Evolutionary conservation across 140 eudicot species (phyloP).

Genomic region (Oenanthe javanica): DNA sequence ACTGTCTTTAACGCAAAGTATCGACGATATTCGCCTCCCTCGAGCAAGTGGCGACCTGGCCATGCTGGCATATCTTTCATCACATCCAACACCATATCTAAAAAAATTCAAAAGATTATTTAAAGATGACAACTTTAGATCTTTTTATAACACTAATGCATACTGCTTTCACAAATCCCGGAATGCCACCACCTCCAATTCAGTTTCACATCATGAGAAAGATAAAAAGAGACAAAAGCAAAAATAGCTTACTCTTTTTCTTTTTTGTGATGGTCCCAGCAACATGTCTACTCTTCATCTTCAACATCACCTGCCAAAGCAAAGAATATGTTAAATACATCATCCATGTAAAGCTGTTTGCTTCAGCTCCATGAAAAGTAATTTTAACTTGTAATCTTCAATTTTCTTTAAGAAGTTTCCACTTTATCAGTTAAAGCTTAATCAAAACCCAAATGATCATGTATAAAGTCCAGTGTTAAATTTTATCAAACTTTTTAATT

Average conservation of each 20-base stretch:
- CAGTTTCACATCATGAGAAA: slow-evolving; percentile 36
- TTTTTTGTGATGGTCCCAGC: slow-evolving; percentile 99
- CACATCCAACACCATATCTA: slow-evolving; percentile 86
- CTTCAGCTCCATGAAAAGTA: slow-evolving; percentile 9
- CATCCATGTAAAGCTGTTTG: slow-evolving; percentile 8
- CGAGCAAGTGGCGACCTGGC: slow-evolving; percentile 93
- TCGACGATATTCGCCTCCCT: slow-evolving; percentile 60
- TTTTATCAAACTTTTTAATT: not conserved
- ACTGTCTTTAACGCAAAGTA: slow-evolving; percentile 88
- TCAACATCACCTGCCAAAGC: slow-evolving; percentile 61
- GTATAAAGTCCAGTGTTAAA: slow-evolving; percentile 1
- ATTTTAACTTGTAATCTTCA: slow-evolving; percentile 11
- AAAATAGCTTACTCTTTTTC: slow-evolving; percentile 81
- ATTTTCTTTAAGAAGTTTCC: slow-evolving; percentile 1
- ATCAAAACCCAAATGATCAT: slow-evolving; percentile 14
- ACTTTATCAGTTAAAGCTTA: not conserved
- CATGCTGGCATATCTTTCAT: slow-evolving; percentile 78
- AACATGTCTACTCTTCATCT: slow-evolving; percentile 98
- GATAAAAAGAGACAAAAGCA: slow-evolving; percentile 29
- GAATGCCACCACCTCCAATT: slow-evolving; percentile 35
- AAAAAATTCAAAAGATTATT: slow-evolving; percentile 22
- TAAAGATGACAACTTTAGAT: slow-evolving; percentile 32
- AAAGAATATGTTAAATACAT: slow-evolving; percentile 9
- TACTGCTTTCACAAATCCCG: slow-evolving; percentile 82
- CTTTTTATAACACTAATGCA: slow-evolving; percentile 26